Evolutionary conservation across 352 stramenopile species (phyloP).

Genomic region (Elongisporangium undulatum): DNA sequence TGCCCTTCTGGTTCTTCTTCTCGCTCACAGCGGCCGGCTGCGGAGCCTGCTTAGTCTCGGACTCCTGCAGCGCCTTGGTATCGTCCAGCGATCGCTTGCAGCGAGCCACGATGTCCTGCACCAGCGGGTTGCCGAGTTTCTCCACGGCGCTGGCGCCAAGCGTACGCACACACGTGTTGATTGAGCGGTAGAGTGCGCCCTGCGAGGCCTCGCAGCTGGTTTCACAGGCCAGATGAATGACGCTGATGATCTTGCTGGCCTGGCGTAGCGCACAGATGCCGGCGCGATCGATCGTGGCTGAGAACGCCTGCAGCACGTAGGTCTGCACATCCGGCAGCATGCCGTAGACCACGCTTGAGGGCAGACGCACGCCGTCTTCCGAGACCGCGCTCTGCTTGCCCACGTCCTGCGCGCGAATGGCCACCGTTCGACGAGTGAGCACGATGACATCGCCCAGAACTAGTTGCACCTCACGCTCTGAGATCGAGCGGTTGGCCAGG

Average conservation of each 20-base stretch:
- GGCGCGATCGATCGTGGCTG: slow-evolving; percentile 33
- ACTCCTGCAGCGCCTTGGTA: slow-evolving; percentile 7
- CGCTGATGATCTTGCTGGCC: slow-evolving; percentile 56
- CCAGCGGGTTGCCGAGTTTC: slow-evolving; percentile 58
- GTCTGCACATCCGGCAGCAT: slow-evolving; percentile 53
- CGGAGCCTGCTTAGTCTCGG: slow-evolving; percentile 1
- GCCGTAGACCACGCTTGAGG: slow-evolving; percentile 67
- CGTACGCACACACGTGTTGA: slow-evolving; percentile 41
- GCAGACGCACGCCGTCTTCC: slow-evolving; percentile 69
- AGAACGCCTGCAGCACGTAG: slow-evolving; percentile 36
- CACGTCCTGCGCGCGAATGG: slow-evolving; percentile 60
- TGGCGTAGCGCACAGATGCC: slow-evolving; percentile 64
- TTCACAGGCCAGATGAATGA: slow-evolving; percentile 58
- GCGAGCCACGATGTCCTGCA: slow-evolving; percentile 52
- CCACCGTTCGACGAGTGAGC: slow-evolving; percentile 55
- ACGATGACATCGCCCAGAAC: slow-evolving; percentile 49
- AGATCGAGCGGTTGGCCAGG: slow-evolving; percentile 46
- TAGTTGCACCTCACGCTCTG: slow-evolving; percentile 73
- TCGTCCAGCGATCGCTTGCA: slow-evolving; percentile 50
- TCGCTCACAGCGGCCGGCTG: slow-evolving; percentile 11
- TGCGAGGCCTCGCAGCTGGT: slow-evolving; percentile 25
- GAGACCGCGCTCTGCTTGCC: slow-evolving; percentile 81
- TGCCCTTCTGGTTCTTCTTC: slow-evolving; percentile 45
- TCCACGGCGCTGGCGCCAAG: slow-evolving; percentile 69
- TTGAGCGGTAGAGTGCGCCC: slow-evolving; percentile 38